Conservation (phyloP, 495 filamentous ascomycete genomes). For the Lasiosphaeria ovina region DNA sequence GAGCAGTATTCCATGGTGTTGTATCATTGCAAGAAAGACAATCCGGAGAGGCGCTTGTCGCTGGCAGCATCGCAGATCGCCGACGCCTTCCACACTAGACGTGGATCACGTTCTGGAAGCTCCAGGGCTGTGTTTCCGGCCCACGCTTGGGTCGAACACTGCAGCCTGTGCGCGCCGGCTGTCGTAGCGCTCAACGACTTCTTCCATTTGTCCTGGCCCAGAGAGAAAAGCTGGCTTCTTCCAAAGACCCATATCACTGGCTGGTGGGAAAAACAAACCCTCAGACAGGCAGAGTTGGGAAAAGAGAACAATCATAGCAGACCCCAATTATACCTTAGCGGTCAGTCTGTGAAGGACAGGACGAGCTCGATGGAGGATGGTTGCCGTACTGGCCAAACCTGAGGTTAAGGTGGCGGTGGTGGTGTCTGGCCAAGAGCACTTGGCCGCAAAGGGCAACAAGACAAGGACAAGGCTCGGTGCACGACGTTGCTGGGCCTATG, state of each 20-base stretch:
- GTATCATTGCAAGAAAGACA: too few species aligned
- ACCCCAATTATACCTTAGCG: too few species aligned
- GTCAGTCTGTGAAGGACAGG: not conserved
- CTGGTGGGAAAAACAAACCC: constrained; percentile 16
- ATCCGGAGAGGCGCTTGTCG: not conserved
- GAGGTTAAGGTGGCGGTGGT: not conserved
- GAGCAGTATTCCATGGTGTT: too few species aligned
- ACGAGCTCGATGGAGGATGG: too few species aligned
- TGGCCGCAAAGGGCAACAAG: constrained; percentile 16
- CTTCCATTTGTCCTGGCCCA: constrained; percentile 14
- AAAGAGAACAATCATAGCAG: constrained; percentile 21
- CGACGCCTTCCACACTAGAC: not conserved
- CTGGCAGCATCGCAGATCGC: not conserved
- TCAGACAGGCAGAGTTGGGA: not conserved
- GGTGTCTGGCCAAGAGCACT: constrained; percentile 17
- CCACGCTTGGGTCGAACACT: not conserved
- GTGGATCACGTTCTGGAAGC: constrained; percentile 29
- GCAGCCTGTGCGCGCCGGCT: not conserved
- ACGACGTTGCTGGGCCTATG: constrained; percentile 18
- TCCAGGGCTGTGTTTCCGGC: constrained; percentile 1
- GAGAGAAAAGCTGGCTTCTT: constrained; percentile 13
- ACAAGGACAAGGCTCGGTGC: constrained; percentile 17
- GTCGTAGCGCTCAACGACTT: not conserved
- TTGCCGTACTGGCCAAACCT: constrained; percentile 5
- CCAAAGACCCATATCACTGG: constrained; percentile 21